Base-by-base conservation (phyloP, 768 basidiomycete species). In the Boletus insuetus region DNA sequence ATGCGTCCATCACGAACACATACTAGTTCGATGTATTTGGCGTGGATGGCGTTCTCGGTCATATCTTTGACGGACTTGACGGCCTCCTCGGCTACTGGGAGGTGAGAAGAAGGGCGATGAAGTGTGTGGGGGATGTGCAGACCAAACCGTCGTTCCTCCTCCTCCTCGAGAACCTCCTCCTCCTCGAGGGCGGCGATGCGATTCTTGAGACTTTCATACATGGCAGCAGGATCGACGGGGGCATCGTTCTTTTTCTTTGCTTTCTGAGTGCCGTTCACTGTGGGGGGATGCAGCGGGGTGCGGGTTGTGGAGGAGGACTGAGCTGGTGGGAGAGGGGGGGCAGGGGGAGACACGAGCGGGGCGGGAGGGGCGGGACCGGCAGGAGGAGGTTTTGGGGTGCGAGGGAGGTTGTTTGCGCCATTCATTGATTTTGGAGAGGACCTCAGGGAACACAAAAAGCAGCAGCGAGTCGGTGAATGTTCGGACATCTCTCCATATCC, bases 141-240 rank as follows among this genome's bases (percentile, higher is more conserved):
- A 93, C 91, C 82, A 62, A 84, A 89, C 69, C 79, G 77, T 61
- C 79, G 78, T 68, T 93, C 91, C 71, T 94, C 91, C 71, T 94
- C 92, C 66, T 93, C 91, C 64, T 90, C 89, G 34, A 89, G 75
- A 8, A 87, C 87, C 65, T 90, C 88, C 66, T 91, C 91, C 70
- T 93, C 91, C 67, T 94, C 91, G 60, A 94, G 75, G 41, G 89
- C 91, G 6, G 92, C 90, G 73, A 94, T 94, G 69, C 91, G 80
- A 70, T 79, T 93, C 82, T 88, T 92, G 64, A 94, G 77, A 51
- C 84, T 89, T 71, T 93, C 91, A 69, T 92, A 92, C 88, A 94
- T 89, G 40, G 83, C 80, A 3, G 85, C 87, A 51, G 91, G 90
- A 75, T 94, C 91, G 51, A 89, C 81, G 20, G 85, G 86, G 8